Percentiles rank a stretch among this genome's conserved stretches.
phyloP scores from a whole-genome alignment of 352 stramenopile species.

The Phytophthora capsici region DNA sequence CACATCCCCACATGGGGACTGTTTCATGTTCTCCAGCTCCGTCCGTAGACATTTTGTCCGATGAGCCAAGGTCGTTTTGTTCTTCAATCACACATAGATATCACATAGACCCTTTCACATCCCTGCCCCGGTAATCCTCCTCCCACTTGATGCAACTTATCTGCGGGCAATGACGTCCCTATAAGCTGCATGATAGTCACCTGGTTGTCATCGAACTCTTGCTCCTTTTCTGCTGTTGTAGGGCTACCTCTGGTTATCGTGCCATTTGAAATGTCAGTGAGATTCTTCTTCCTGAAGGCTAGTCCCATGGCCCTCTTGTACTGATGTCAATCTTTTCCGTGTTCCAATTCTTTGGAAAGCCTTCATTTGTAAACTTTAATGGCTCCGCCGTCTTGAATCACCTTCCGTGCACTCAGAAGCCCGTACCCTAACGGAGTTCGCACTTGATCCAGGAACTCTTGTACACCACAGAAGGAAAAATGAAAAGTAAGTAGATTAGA shows the following conservation, averaged over 20 bases:
- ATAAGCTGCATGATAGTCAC: constrained; percentile 7
- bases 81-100: constrained; percentile 6
- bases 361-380: neutral
- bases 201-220: neutral
- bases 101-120: constrained; percentile 7
- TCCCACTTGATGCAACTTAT: constrained; percentile 4
- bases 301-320: constrained; percentile 1
- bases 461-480: too few relatives aligned
- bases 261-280: neutral
- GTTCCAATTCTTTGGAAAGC: neutral
- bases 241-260: too few relatives aligned
- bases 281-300: neutral
- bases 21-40: constrained; percentile 1
- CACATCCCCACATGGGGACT: constrained; percentile 2
- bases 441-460: too few relatives aligned
- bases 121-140: constrained; percentile 4
- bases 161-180: constrained; percentile 7
- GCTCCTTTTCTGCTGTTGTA: neutral
- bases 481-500: too few relatives aligned
- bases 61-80: constrained; percentile 6
- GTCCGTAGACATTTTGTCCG: too few relatives aligned
- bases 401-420: too few relatives aligned
- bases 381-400: too few relatives aligned
- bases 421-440: too few relatives aligned
- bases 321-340: constrained; percentile 1